phyloP scores from a whole-genome alignment of 768 basidiomycete species.

The Rhodotorula diobovata region DNA sequence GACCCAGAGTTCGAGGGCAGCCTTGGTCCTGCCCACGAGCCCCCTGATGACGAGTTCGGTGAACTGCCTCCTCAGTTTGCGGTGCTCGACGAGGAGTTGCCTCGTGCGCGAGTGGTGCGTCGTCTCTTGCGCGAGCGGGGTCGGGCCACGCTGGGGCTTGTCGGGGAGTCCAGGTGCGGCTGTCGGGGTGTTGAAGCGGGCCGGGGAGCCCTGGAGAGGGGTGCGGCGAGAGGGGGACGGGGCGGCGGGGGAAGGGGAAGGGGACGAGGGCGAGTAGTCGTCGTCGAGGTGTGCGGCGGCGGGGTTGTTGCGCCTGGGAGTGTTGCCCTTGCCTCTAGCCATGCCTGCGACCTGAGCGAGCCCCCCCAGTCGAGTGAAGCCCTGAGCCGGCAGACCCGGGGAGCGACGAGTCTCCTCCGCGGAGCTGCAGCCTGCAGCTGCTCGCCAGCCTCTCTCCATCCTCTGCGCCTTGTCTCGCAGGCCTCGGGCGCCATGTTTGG shows the following conservation, averaged over 20 bases:
- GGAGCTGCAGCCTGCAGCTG: background rate
- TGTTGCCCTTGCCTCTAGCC: constrained; percentile 5
- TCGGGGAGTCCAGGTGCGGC: background rate
- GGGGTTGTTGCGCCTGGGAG: constrained; percentile 15
- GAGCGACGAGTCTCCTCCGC: no score
- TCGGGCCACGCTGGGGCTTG: constrained; percentile 24
- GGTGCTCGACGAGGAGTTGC: constrained; percentile 27
- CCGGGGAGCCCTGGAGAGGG: background rate
- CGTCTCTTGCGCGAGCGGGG: constrained; percentile 13
- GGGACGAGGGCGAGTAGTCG: constrained; percentile 21
- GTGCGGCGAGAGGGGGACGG: constrained; percentile 13
- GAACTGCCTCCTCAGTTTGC: constrained; percentile 23
- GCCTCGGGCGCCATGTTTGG: constrained; percentile 11
- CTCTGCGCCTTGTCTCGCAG: no score
- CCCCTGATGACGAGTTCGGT: constrained; percentile 37
- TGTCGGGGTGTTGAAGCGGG: background rate
- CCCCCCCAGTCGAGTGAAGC: background rate
- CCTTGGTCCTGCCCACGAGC: constrained; percentile 20
- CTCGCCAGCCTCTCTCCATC: background rate
- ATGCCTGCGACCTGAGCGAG: background rate
- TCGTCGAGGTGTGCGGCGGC: constrained; percentile 8
- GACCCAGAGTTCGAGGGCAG: constrained; percentile 32
- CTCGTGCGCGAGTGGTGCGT: constrained; percentile 31
- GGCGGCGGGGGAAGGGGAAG: background rate
- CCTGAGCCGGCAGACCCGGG: no score